phyloP scores from a whole-genome alignment of 2,329 filamentous ascomycete species.

The Magnaporthiopsis poae region DNA sequence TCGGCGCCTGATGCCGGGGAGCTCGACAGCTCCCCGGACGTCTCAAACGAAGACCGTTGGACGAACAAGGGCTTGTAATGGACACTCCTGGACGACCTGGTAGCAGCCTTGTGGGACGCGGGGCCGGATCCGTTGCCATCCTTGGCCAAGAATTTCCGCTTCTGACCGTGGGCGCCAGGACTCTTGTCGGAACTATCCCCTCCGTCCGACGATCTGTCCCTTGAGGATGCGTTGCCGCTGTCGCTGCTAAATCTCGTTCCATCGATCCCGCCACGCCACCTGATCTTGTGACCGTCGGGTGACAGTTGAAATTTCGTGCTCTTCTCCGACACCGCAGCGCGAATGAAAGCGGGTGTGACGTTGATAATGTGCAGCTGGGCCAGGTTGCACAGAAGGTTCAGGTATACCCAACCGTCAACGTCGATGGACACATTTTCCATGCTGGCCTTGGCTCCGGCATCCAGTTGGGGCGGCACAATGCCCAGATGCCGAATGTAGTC shows the following conservation, averaged over 20 bases:
- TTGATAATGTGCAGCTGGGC: constrained; percentile 79
- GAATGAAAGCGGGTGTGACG: constrained; percentile 68
- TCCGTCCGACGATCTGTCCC: constrained; percentile 40
- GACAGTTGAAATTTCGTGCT: constrained; percentile 72
- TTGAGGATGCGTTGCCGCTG: constrained; percentile 39
- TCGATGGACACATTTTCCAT: constrained; percentile 45
- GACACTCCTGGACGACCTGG: constrained; percentile 37
- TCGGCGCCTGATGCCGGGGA: constrained; percentile 35
- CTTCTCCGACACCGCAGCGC: constrained; percentile 57
- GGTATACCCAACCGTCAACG: constrained; percentile 68
- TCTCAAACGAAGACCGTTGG: constrained; percentile 37
- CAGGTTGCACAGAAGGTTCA: constrained; percentile 71
- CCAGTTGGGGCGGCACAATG: constrained; percentile 48
- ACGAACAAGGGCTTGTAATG: constrained; percentile 57
- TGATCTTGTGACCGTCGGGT: constrained; percentile 64
- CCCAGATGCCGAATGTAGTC: constrained; percentile 69
- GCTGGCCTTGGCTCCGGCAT: constrained; percentile 30
- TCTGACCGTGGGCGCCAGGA: constrained; percentile 29
- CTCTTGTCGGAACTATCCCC: constrained; percentile 31
- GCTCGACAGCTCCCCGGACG: constrained; percentile 33
- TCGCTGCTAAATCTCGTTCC: constrained; percentile 59
- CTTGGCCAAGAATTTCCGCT: constrained; percentile 29
- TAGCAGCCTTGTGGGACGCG: constrained; percentile 28
- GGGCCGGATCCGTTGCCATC: constrained; percentile 13
- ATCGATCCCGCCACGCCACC: constrained; percentile 63